Base-by-base conservation (phyloP, 129 eudicot genomes). In the Scalesia atractyloides region DNA sequence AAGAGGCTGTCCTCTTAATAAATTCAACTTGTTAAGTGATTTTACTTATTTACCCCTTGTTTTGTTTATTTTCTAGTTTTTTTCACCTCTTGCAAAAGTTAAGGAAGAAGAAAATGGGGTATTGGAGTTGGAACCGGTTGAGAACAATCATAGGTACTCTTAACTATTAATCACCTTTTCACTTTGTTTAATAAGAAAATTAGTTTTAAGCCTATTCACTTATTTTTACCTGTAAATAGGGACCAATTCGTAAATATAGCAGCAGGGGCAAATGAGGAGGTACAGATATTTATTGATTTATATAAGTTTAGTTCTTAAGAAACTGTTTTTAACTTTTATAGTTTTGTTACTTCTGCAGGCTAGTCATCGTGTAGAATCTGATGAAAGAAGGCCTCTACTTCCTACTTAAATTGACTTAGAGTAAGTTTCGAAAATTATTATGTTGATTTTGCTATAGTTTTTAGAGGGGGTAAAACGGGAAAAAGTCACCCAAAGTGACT, bases 251-350 rank as follows among this genome's bases (percentile, higher is more conserved):
- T 95, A 69, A 76, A 95, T 73, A 90, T 95, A 82, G 86, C 99
- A 72, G 96, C 97, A 10, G 97, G 96, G 74, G 99, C 97, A 52
- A 86, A 88, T 80, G 97, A 88, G 69, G 99, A 90, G 91, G 97
- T 95, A 68, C 14, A 64, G 9, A 44, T 74, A 13, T 15, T 64
- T 33, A 47, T 3, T 48, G 44, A 68, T 75, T 43, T 70, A 50
- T 79, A 16, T 60, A 20, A 30, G 39, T 39, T 53, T 3, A 37
- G 34, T 60, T 19, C 30, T 18, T 73, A 72, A 33, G 17, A 49
- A 48, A 33, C 5, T 46, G 12, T 24, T 54, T 5, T 33, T 62
- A 36, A 57, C 16, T 15, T 67, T 18, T 44, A n/a, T n/a, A n/a
- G 67, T 78, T 22, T 24, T 24, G 1, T 17, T 57, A 57, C 33